A percentile compares a stretch with the other conserved stretches of the same genome.
These are phyloP conservation scores for Verticillium zaregamsianum DNA, from an alignment of 2,329 filamentous ascomycete species.

Conservation along the genomic window DNA sequence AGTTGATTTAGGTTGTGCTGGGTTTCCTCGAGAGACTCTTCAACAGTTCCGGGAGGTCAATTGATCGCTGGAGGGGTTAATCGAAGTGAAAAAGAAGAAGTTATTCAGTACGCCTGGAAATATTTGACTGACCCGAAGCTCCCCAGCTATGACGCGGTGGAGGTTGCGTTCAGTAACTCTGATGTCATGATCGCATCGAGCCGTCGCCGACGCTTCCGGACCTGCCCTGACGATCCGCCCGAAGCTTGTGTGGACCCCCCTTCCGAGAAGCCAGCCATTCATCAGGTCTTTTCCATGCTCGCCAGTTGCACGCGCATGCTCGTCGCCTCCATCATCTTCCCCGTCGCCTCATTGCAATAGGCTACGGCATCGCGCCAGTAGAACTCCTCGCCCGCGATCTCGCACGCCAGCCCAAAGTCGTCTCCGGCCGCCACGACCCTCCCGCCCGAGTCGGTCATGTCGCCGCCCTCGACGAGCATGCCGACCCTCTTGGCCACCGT, in stretches of 20 bases:
- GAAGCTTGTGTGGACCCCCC: background rate
- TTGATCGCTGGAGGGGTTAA: background rate
- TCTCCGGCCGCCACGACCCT: constrained; percentile 14
- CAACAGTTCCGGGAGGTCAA: background rate
- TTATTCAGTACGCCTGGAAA: background rate
- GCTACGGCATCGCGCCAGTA: constrained; percentile 22
- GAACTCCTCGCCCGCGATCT: constrained; percentile 24
- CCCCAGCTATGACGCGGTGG: background rate
- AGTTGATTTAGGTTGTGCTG: too few relatives aligned
- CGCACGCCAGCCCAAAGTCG: constrained; percentile 19
- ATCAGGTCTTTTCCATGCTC: background rate
- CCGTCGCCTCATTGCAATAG: constrained; percentile 22
- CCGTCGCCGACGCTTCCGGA: background rate
- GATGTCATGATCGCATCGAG: background rate
- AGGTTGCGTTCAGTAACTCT: background rate
- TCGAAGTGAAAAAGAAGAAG: background rate
- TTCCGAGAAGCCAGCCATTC: too few relatives aligned
- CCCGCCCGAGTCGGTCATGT: constrained; percentile 19
- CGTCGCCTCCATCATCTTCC: constrained; percentile 15
- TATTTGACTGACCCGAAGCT: background rate
- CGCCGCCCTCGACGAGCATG: constrained; percentile 18
- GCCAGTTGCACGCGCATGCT: constrained; percentile 1
- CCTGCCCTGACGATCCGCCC: background rate
- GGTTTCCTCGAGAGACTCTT: background rate
- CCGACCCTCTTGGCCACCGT: constrained; percentile 21